Percentiles rank a stretch among this genome's conserved stretches.
These are phyloP conservation scores for Fusarium camptoceras DNA, from an alignment of 2,329 filamentous ascomycete species.

Conservation along the genomic window DNA sequence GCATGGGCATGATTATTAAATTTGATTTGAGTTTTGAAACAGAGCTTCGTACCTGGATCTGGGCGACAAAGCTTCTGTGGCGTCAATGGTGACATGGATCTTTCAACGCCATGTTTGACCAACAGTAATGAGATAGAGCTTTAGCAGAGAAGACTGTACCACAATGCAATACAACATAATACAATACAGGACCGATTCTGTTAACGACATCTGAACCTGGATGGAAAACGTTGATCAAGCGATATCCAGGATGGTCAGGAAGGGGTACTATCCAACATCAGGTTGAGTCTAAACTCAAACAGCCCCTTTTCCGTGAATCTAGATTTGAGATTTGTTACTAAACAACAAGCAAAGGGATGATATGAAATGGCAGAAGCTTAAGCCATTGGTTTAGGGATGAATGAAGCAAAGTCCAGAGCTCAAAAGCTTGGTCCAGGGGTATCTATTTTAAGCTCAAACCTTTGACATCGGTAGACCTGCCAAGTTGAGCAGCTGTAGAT, in stretches of 20 bases:
- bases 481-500: slow-evolving; percentile 6
- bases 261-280: neutral
- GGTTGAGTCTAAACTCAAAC: neutral
- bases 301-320: neutral
- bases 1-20: slow-evolving; percentile 3
- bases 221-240: neutral
- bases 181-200: slow-evolving; percentile 1
- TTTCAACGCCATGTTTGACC: slow-evolving; percentile 32
- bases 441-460: slow-evolving; percentile 35
- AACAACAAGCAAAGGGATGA: neutral
- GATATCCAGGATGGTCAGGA: slow-evolving; percentile 4
- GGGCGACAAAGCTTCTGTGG: slow-evolving; percentile 9
- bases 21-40: neutral
- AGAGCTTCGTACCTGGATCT: slow-evolving; percentile 28
- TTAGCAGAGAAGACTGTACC: neutral
- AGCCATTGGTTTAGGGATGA: neutral
- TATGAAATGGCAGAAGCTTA: neutral
- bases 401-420: neutral
- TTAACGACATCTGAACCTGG: neutral
- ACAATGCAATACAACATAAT: neutral
- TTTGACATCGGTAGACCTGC: neutral
- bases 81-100: slow-evolving; percentile 23
- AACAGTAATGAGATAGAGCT: slow-evolving; percentile 4
- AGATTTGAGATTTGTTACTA: neutral
- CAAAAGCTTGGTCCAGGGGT: slow-evolving; percentile 9